Percentiles rank a stretch among this genome's conserved stretches.
Evolutionary conservation across 345 rosid species (phyloP).

Genomic region (Iberis pinnata): DNA sequence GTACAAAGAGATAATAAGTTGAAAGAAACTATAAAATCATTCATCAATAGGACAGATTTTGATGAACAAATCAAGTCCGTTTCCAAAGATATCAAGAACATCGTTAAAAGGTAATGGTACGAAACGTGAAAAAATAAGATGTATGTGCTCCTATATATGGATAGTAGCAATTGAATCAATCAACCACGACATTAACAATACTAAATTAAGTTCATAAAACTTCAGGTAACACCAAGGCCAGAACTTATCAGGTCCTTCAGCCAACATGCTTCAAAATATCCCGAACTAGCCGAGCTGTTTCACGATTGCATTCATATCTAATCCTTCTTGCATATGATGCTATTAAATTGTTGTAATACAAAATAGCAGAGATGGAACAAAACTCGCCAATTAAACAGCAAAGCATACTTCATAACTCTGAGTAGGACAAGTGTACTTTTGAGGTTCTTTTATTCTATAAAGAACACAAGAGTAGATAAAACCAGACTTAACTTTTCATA

Average conservation of each 20-base stretch:
- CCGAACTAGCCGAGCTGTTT: constrained; percentile 2
- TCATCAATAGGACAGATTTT: constrained; percentile 1
- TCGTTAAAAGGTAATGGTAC: not conserved
- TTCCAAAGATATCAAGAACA: constrained; percentile 10
- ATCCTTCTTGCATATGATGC: constrained; percentile 6
- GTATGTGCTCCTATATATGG: constrained; percentile 4
- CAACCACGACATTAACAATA: not conserved
- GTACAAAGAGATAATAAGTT: constrained; percentile 28
- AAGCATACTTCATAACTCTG: too few relatives aligned
- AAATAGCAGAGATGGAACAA: too few relatives aligned
- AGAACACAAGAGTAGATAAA: too few relatives aligned
- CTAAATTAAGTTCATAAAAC: constrained; percentile 5
- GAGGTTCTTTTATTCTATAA: too few relatives aligned
- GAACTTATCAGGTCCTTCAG: constrained; percentile 1
- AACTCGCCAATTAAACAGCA: too few relatives aligned
- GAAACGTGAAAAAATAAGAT: constrained; percentile 1
- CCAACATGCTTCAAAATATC: constrained; percentile 1
- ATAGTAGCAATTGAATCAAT: constrained; percentile 5
- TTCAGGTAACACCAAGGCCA: not conserved
- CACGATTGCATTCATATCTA: not conserved
- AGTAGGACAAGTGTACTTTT: too few relatives aligned
- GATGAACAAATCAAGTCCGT: not conserved
- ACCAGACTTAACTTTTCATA: too few relatives aligned
- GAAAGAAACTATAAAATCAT: constrained; percentile 13
- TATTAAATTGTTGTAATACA: too few relatives aligned